A percentile compares a stretch with the other conserved stretches of the same genome.
phyloP scores from a whole-genome alignment of 306 rosid species.

The Trifolium fragiferum region DNA sequence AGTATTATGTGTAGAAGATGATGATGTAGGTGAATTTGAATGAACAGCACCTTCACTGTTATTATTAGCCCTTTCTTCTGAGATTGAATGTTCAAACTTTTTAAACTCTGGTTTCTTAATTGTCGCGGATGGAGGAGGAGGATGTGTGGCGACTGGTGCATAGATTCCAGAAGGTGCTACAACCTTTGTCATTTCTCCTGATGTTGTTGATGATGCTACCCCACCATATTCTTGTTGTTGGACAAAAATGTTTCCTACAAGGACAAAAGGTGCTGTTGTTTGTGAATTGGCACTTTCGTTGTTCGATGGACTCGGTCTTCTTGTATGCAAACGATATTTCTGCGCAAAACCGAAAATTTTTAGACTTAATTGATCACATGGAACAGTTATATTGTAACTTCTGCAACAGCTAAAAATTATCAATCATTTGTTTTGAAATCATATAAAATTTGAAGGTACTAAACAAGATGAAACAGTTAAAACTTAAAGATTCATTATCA shows the following conservation, averaged over 20 bases:
- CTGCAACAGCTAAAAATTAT: not conserved
- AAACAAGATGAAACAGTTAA: constrained; percentile 10
- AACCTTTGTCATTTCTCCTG: constrained; percentile 49
- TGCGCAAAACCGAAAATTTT: constrained; percentile 38
- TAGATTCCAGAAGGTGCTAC: constrained; percentile 51
- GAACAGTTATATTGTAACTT: constrained; percentile 23
- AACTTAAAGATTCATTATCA: constrained; percentile 4
- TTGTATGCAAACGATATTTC: constrained; percentile 85
- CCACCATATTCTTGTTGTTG: constrained; percentile 69
- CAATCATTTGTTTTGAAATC: constrained; percentile 1
- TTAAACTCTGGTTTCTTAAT: constrained; percentile 45
- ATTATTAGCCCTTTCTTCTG: constrained; percentile 58
- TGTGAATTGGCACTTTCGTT: constrained; percentile 58
- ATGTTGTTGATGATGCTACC: constrained; percentile 45
- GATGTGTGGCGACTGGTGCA: constrained; percentile 69
- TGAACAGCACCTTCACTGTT: constrained; percentile 54
- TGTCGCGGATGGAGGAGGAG: constrained; percentile 32
- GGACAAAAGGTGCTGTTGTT: constrained; percentile 66
- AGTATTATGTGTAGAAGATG: constrained; percentile 74
- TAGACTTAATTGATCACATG: constrained; percentile 12
- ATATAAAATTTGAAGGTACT: no score
- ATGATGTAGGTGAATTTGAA: constrained; percentile 71
- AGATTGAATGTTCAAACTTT: constrained; percentile 46
- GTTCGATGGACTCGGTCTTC: constrained; percentile 64
- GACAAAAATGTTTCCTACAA: constrained; percentile 84